Evolutionary conservation across 108 stramenopile genomes (phyloP), one percentile per base, ranked within the genome.

Genomic region (Conticribra weissflogii): DNA sequence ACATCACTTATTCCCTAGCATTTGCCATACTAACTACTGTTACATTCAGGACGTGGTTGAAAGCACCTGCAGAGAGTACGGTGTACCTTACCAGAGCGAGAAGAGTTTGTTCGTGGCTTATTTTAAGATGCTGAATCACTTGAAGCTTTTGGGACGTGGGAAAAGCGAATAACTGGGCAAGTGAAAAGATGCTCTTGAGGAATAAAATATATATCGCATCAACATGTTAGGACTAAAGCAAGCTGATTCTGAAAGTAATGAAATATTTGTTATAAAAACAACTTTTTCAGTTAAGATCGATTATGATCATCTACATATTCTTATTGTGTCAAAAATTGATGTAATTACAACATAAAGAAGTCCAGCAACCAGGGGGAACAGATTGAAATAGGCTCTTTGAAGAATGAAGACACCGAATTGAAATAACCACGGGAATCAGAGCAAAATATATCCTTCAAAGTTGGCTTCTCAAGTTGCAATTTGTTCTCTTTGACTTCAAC

Each of bases 1-100:
- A 55, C 94, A 95, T 67, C 94, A 95, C 65, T 78, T 95, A 45
- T 95, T 93, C 83, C 94, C 94, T 19, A 71, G 82, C 2, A 85
- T 94, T 36, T 88, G 86, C 59, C 91, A 94, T 54, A 81, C 81
- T 15, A 83, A 83, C 34, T 86, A 86, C 47, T 73, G 60, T 4
- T 31, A 86, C 62, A 83, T 86, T 49, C 76, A 83, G 41, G 82
- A 86, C 46, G 79, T 86, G 25, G 85, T 86, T 9, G 62, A 86
- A 68, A 59, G 47, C 12, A 86, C 85, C 0, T 86, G 85, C 54
- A 34, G 36, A n/a, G 85, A 86, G 44, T 86, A 72, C 49, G 85
- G 85, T 1, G 85, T 86, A 0, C 85, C 85, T 0, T 86, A 86
- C 56, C 82, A 81, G 66, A 67, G 56, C 47, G 81, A 85, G 34